Percentiles rank a stretch among this genome's conserved stretches.
These are phyloP conservation scores for Kalaharituber pfeilii DNA, from an alignment of 2,329 filamentous ascomycete genomes.

Conservation along the genomic window DNA sequence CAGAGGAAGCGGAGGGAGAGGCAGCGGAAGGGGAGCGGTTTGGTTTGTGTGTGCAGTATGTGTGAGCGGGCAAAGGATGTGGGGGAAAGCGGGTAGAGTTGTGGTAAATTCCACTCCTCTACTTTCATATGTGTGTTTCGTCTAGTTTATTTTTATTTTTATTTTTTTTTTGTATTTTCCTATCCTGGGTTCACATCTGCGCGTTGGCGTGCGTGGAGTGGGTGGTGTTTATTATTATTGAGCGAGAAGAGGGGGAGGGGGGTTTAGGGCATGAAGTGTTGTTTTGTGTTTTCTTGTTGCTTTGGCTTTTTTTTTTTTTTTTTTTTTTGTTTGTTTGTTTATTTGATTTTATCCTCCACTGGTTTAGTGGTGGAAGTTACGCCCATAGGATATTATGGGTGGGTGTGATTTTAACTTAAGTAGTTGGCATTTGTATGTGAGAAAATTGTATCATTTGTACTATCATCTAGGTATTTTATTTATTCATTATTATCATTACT, in stretches of 20 bases:
- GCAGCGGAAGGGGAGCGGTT: background rate
- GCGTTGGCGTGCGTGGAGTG: background rate
- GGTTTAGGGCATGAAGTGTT: background rate
- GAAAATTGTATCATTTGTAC: background rate
- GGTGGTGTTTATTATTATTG: too few species aligned
- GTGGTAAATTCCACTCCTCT: too few species aligned
- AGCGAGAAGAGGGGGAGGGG: conserved; percentile 14
- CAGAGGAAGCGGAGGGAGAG: background rate
- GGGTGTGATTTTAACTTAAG: background rate
- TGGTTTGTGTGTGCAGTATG: background rate
- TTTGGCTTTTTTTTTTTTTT: background rate
- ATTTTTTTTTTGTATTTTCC: too few species aligned
- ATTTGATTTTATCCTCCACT: background rate
- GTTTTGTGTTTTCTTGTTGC: conserved; percentile 2
- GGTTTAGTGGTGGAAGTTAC: background rate
- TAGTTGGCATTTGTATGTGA: background rate
- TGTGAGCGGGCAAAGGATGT: conserved; percentile 1
- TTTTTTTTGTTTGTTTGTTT: background rate
- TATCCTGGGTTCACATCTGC: too few species aligned
- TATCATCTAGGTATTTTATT: background rate
- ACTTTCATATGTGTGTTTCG: too few species aligned
- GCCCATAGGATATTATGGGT: background rate
- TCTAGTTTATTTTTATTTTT: too few species aligned
- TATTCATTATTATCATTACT: background rate
- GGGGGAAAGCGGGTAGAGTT: background rate